Evolutionary conservation across 257 asterid species (phyloP).

Genomic region (Rehmannia glutinosa): DNA sequence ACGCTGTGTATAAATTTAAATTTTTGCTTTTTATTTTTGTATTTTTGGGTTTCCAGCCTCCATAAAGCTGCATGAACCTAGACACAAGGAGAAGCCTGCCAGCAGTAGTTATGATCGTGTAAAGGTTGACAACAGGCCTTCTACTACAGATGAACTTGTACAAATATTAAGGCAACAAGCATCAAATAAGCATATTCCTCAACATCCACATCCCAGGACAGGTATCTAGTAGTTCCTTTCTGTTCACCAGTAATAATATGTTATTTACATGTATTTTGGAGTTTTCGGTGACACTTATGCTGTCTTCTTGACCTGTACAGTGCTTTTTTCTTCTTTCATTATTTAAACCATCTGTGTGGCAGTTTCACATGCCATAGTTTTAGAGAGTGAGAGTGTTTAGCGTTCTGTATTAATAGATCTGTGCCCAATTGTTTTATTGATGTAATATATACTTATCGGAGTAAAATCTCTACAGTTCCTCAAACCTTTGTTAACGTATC

Average conservation of each 20-base stretch:
- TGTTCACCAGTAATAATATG: background rate
- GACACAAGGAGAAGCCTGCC: conserved; percentile 29
- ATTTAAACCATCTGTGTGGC: background rate
- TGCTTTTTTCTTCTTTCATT: background rate
- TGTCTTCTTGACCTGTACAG: background rate
- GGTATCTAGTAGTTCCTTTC: conserved; percentile 22
- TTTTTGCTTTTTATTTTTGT: background rate
- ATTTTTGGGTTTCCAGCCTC: conserved; percentile 30
- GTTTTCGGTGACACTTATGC: background rate
- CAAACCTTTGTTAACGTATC: too few relatives aligned
- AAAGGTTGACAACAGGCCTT: conserved; percentile 30
- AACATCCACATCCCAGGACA: conserved; percentile 23
- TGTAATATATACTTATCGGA: too few relatives aligned
- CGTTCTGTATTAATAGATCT: too few relatives aligned
- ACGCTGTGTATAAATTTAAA: background rate
- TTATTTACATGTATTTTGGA: background rate
- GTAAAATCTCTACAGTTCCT: too few relatives aligned
- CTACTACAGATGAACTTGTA: conserved; percentile 56
- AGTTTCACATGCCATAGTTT: background rate
- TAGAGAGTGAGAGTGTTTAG: too few relatives aligned
- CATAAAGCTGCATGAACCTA: conserved; percentile 31
- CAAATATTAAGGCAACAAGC: conserved; percentile 71
- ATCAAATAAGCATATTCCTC: conserved; percentile 22
- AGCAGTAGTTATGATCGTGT: conserved; percentile 24
- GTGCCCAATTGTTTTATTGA: too few relatives aligned